Conservation (phyloP, 2,329 filamentous ascomycete species). For the Penicillium fuscoglaucum region DNA sequence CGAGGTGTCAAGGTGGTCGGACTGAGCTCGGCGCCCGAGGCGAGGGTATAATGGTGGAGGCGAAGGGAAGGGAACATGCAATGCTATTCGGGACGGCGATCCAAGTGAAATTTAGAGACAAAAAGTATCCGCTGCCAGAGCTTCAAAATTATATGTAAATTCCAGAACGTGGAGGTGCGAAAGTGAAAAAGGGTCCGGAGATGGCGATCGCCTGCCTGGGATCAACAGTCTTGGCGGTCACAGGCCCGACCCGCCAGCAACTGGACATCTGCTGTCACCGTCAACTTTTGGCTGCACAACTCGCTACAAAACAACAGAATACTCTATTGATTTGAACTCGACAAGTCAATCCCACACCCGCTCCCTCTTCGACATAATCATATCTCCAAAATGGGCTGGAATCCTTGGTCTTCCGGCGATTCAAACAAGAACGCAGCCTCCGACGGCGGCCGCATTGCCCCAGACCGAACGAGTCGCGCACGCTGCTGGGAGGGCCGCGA, state of each 20-base stretch:
- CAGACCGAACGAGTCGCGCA: constrained; percentile 77
- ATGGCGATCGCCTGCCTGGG: constrained; percentile 14
- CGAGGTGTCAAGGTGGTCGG: constrained; percentile 1
- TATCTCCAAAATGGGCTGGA: constrained; percentile 53
- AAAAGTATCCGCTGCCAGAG: neutral
- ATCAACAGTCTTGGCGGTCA: constrained; percentile 30
- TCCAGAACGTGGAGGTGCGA: constrained; percentile 3
- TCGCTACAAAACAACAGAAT: neutral
- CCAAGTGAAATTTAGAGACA: neutral
- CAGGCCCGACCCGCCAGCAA: constrained; percentile 20
- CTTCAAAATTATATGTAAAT: neutral
- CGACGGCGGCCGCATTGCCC: constrained; percentile 70
- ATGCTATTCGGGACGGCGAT: neutral
- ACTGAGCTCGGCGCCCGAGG: constrained; percentile 13
- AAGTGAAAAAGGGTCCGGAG: constrained; percentile 12
- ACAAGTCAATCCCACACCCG: neutral
- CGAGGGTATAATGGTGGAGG: neutral
- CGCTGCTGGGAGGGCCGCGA: constrained; percentile 91
- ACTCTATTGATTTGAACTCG: neutral
- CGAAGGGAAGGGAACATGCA: constrained; percentile 4
- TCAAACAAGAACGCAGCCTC: constrained; percentile 41
- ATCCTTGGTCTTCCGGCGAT: constrained; percentile 48
- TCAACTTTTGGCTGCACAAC: neutral
- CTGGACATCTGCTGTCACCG: constrained; percentile 10
- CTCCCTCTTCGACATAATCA: neutral